Evolutionary conservation across 306 rosid genomes (phyloP).

Genomic region (Ochetophila trinervis): DNA sequence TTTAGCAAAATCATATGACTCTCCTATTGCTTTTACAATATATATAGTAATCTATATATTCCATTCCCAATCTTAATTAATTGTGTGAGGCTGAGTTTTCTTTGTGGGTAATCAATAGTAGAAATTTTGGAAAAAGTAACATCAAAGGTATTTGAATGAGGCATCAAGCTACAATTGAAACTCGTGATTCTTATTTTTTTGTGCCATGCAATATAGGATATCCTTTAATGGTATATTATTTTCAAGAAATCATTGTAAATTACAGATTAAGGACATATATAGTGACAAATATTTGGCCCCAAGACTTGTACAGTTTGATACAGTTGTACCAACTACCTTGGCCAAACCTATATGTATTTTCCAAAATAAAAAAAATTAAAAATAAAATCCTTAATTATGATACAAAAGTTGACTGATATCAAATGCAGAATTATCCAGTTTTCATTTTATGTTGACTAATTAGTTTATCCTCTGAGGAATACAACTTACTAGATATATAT

Average conservation of each 20-base stretch:
- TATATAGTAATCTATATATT: neutral
- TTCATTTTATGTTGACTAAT: neutral
- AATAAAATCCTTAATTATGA: no score
- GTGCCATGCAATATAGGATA: no score
- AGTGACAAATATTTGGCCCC: no score
- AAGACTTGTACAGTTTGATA: neutral
- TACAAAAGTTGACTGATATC: neutral
- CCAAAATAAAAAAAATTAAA: neutral
- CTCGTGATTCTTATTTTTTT: neutral
- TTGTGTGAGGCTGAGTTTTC: constrained; percentile 10
- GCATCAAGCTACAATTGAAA: neutral
- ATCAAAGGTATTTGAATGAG: neutral
- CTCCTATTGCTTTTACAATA: neutral
- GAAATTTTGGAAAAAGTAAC: neutral
- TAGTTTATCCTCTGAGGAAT: no score
- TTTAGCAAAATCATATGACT: neutral
- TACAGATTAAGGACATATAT: neutral
- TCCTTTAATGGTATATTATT: no score
- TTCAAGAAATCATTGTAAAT: no score
- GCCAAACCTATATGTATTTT: no score
- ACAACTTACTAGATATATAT: no score
- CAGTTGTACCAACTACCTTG: neutral
- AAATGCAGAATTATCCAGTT: neutral
- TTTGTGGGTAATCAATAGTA: neutral
- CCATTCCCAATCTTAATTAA: no score